Evolutionary conservation across 2,329 filamentous ascomycete genomes (phyloP), one percentile per base, ranked within the genome.

Genomic region (Fusarium transvaalense): DNA sequence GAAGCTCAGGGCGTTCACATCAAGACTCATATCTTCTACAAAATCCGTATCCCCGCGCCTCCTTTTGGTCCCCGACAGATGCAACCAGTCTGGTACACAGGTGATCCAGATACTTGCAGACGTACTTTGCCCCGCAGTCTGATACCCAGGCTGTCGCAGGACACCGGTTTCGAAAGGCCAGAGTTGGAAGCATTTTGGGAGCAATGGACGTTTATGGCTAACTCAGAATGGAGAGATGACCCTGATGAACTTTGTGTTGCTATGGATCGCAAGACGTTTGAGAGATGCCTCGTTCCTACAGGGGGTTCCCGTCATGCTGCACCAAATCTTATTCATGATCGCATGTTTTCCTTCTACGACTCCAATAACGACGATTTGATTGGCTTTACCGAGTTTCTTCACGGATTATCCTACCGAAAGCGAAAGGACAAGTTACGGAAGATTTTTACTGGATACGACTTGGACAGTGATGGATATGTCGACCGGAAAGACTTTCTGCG

Each of bases 291-390:
- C 63, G 90, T 97, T 10, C 93, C 93, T 5, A 92, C 92, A n/a
- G 92, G 91, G 15, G 91, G 91, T n/a, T 88, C 89, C 60, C 88
- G 91, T 32, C 90, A 93, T 56, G 89, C 91, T 13, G 86, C 91
- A 1, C 93, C 95, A 2, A 97, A 97, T 76, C 87, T 97, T 15
- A 92, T 99, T 61, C 96, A 97, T 76, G 95, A 99, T 77, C 91
- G 96, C 71, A 96, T 97, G 87, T 99, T 98, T 80, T 89, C 92
- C 51, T 97, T 97, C 78, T 99, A 97, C 78, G 96, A 99, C 79
- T 92, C 90, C 32, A 95, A 98, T 77, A 86, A 89, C 41, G 93
- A 99, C 76, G 92, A 92, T 23, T 83, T 97, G 10, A 97, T 99
- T 73, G 92, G 92, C 10, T 98, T 99, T 71, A 87, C 93, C 48